Conservation (phyloP, 176 grass and related monocot genomes). For the Aegilops sharonensis region DNA sequence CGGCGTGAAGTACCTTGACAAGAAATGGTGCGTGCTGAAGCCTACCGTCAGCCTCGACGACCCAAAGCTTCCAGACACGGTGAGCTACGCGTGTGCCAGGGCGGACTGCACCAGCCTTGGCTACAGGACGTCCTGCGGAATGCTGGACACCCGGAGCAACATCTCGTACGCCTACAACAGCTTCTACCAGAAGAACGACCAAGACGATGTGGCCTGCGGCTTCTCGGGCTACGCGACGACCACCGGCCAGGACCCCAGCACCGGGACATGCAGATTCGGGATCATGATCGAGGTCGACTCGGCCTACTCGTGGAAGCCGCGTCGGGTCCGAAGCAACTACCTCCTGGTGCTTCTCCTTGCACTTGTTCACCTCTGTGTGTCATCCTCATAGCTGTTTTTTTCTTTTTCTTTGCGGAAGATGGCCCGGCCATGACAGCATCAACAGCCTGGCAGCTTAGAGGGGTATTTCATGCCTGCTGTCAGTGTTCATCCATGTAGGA, state of each 20-base stretch:
- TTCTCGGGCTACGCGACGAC: conserved; percentile 68
- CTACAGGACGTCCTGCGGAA: conserved; percentile 81
- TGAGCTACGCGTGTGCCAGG: conserved; percentile 72
- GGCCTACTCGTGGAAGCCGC: conserved; percentile 54
- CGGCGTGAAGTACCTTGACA: conserved; percentile 70
- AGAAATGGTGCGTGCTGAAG: conserved; percentile 95
- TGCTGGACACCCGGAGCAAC: conserved; percentile 68
- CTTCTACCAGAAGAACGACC: conserved; percentile 96
- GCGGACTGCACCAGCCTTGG: conserved; percentile 95
- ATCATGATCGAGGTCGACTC: conserved; percentile 84
- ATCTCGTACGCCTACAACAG: conserved; percentile 92
- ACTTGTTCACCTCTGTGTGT: conserved; percentile 42
- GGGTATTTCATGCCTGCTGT: conserved; percentile 47
- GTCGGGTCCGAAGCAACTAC: not conserved
- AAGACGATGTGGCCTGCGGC: conserved; percentile 88
- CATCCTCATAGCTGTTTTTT: conserved; percentile 25
- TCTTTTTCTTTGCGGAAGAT: not conserved
- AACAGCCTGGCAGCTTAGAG: conserved; percentile 34
- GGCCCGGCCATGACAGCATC: not conserved
- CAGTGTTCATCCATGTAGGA: conserved; percentile 50
- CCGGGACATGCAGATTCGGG: conserved; percentile 76
- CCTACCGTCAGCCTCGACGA: conserved; percentile 51
- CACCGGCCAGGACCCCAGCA: conserved; percentile 81
- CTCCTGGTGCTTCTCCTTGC: conserved; percentile 34
- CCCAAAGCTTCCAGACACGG: conserved; percentile 44